These are phyloP conservation scores for Capsicum pubescens DNA, from an alignment of 257 asterid species.

Conservation along the genomic window DNA sequence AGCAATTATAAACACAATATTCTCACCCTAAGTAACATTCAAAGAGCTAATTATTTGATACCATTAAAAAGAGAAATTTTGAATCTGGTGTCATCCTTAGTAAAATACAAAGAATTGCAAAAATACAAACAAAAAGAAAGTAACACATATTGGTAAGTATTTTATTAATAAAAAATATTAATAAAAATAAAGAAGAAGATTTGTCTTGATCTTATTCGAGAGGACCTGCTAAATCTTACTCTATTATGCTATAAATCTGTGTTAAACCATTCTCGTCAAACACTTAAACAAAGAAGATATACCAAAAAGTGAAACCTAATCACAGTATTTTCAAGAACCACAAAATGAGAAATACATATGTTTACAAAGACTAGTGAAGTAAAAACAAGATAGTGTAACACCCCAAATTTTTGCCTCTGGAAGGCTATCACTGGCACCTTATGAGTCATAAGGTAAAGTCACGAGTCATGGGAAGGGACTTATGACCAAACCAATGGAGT, in stretches of 20 bases:
- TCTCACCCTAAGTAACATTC: not conserved
- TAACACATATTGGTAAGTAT: not conserved
- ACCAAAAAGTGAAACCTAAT: conserved; percentile 6
- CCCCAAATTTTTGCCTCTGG: too few relatives aligned
- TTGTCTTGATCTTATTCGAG: too few relatives aligned
- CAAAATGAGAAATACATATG: not conserved
- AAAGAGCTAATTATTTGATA: not conserved
- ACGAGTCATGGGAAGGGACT: too few relatives aligned
- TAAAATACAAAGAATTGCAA: not conserved
- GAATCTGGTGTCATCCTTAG: not conserved
- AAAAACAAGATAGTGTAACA: too few relatives aligned
- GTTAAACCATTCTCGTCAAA: not conserved
- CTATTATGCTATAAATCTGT: not conserved
- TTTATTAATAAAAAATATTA: too few relatives aligned
- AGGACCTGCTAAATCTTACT: not conserved
- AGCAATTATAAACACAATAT: not conserved
- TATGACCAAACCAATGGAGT: too few relatives aligned
- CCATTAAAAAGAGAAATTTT: not conserved
- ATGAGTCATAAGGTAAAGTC: too few relatives aligned
- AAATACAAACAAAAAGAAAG: not conserved
- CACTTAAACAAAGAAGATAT: not conserved
- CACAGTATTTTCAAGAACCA: not conserved
- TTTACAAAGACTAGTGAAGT: not conserved
- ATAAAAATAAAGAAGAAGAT: not conserved
- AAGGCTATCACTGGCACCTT: too few relatives aligned